phyloP scores from a whole-genome alignment of 176 grass and related monocot species.

The Alopecurus myosuroides region DNA sequence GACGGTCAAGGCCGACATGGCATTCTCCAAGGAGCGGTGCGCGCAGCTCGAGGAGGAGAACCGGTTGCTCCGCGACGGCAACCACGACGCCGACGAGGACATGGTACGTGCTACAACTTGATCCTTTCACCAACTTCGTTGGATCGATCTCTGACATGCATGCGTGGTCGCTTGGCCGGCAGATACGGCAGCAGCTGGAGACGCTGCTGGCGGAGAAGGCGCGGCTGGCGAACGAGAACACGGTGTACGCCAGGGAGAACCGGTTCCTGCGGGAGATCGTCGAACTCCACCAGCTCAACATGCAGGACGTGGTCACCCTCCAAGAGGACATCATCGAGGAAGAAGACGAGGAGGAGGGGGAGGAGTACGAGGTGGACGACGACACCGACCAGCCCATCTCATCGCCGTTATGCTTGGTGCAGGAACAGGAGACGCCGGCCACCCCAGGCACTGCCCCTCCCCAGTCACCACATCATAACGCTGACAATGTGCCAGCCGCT shows the following conservation, averaged over 20 bases:
- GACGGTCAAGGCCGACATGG: conserved; percentile 76
- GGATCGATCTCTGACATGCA: background rate
- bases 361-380: background rate
- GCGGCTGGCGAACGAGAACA: conserved; percentile 75
- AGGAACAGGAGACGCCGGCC: background rate
- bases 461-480: background rate
- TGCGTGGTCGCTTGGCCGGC: background rate
- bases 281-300: conserved; percentile 84
- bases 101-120: too few relatives aligned
- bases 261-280: conserved; percentile 85
- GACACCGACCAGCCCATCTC: too few relatives aligned
- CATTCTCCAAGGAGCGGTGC: conserved; percentile 81
- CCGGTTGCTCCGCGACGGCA: conserved; percentile 51
- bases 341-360: background rate
- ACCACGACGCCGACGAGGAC: conserved; percentile 76
- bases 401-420: background rate
- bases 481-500: background rate
- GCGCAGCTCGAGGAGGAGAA: conserved; percentile 92
- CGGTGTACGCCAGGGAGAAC: conserved; percentile 77
- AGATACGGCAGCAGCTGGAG: conserved; percentile 86
- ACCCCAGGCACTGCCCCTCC: background rate
- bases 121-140: too few relatives aligned
- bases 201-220: conserved; percentile 81
- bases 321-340: conserved; percentile 44
- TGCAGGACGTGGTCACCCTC: conserved; percentile 60